Base-by-base conservation (phyloP, 2,329 filamentous ascomycete genomes). In the Dryadomyces sulphureus region DNA sequence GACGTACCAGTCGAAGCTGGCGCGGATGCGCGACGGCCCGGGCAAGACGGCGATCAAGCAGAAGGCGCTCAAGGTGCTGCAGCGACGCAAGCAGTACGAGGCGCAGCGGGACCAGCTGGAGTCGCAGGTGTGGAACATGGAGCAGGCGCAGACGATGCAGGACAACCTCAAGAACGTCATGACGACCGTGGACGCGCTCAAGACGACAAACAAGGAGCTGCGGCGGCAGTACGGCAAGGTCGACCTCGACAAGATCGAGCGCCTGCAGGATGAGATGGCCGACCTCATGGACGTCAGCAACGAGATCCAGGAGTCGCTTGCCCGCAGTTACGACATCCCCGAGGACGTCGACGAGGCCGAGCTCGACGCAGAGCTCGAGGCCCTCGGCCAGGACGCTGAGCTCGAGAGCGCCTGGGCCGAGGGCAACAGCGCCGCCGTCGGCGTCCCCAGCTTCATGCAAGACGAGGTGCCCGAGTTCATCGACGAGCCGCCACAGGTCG, bases 161-260 rank as follows among this genome's bases (percentile, higher is more conserved):
- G 90, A 96, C 66, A 96, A 96, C 60, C 75, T 98, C 45, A 92
- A 93, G 64, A 96, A 96, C 64, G 90, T 92, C 52, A 95, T 95
- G 89, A 93, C 88, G 17, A 95, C 92, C 24, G 89, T 96, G 39
- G 90, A 96, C 62, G 89, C 90, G 11, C 90, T 98, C 77, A 93
- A 95, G 75, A 88, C 84, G 2, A 95, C 90, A 21, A 94, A 92
- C 57, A 94, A 94, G 68, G 82, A 87, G 57, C 74, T 98, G 52
- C 80, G 80, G 60, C 84, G 86, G 63, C 90, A 96, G 70, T 96
- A 96, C 60, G 90, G 90, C 55, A 95, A 95, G 70, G 84, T 98
- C 54, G 84, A 98, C 59, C 82, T 98, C 46, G 92, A 96, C 65
- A 88, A 94, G 73, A 96, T 98, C 56, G 92, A 98, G 73, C 74